A percentile compares a stretch with the other conserved stretches of the same genome.
phyloP scores from a whole-genome alignment of 2,329 filamentous ascomycete genomes.

The Huntiella bhutanensis region DNA sequence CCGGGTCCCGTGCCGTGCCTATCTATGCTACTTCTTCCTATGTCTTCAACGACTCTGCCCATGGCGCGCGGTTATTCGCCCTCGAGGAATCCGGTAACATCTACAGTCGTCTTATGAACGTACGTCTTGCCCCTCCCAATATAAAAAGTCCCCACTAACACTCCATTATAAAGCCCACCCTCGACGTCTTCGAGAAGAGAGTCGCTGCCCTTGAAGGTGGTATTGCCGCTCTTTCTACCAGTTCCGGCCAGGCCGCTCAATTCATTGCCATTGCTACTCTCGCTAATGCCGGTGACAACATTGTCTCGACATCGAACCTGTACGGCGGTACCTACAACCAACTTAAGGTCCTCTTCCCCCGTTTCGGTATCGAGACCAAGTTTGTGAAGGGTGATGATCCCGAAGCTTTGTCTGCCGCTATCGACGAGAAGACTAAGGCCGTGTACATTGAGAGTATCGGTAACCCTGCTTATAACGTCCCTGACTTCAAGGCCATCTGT shows the following conservation, averaged over 20 bases:
- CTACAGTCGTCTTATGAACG: constrained; percentile 93
- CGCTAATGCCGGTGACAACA: constrained; percentile 81
- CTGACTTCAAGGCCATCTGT: constrained; percentile 73
- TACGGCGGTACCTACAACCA: constrained; percentile 97
- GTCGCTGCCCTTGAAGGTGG: constrained; percentile 92
- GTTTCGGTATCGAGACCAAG: constrained; percentile 75
- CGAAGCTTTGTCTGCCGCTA: constrained; percentile 60
- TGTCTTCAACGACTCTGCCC: constrained; percentile 88
- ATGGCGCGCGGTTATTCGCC: constrained; percentile 84
- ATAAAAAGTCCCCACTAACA: not conserved
- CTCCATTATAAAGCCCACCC: constrained; percentile 46
- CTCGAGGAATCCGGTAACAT: constrained; percentile 97
- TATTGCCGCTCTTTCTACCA: constrained; percentile 63
- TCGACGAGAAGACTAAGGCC: constrained; percentile 86
- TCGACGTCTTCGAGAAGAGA: constrained; percentile 91
- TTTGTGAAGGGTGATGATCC: constrained; percentile 68
- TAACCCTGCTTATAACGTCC: constrained; percentile 84
- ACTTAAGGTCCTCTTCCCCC: constrained; percentile 75
- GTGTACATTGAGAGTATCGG: constrained; percentile 85
- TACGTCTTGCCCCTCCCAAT: constrained; percentile 21
- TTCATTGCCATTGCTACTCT: constrained; percentile 77
- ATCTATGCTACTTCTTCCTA: constrained; percentile 94
- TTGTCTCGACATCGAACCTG: constrained; percentile 73
- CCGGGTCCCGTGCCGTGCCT: constrained; percentile 77
- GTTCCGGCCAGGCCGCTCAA: constrained; percentile 78